Percentiles rank a stretch among this genome's conserved stretches.
Evolutionary conservation across 257 asterid genomes (phyloP).

Genomic region (Leonotis leonurus): DNA sequence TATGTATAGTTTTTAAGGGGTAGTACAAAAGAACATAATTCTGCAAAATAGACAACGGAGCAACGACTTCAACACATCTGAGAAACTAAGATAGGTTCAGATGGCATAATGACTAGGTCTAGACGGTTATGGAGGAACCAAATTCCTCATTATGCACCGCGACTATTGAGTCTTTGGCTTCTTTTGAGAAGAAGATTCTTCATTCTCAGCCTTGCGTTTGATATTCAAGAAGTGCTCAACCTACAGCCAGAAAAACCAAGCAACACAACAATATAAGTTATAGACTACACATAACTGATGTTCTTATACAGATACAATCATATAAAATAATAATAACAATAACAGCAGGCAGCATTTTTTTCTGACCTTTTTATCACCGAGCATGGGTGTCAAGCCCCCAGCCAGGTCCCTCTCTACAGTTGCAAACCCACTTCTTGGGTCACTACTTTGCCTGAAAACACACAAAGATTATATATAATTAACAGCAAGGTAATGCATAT

Average conservation of each 20-base stretch:
- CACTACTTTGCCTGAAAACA: constrained; percentile 85
- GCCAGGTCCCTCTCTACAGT: constrained; percentile 78
- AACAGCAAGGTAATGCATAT: no score
- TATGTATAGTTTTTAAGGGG: not conserved
- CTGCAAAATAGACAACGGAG: not conserved
- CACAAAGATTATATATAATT: no score
- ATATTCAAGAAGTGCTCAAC: constrained; percentile 84
- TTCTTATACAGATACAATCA: no score
- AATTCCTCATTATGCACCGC: no score
- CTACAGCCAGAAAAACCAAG: constrained; percentile 27
- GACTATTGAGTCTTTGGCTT: constrained; percentile 60
- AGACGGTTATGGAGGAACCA: no score
- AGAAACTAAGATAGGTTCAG: no score
- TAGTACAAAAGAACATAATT: not conserved
- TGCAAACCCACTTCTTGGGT: constrained; percentile 84
- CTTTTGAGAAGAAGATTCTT: constrained; percentile 41
- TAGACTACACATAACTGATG: no score
- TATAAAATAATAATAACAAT: no score
- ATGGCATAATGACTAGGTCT: no score
- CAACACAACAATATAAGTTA: not conserved
- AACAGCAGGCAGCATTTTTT: not conserved
- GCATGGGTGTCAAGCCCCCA: constrained; percentile 97
- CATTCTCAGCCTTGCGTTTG: constrained; percentile 64
- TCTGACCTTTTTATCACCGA: constrained; percentile 86
- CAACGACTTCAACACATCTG: not conserved